Evolutionary conservation across 2,329 filamentous ascomycete species (phyloP), one percentile per base, ranked within the genome.

Genomic region (Exophiala xenobiotica): DNA sequence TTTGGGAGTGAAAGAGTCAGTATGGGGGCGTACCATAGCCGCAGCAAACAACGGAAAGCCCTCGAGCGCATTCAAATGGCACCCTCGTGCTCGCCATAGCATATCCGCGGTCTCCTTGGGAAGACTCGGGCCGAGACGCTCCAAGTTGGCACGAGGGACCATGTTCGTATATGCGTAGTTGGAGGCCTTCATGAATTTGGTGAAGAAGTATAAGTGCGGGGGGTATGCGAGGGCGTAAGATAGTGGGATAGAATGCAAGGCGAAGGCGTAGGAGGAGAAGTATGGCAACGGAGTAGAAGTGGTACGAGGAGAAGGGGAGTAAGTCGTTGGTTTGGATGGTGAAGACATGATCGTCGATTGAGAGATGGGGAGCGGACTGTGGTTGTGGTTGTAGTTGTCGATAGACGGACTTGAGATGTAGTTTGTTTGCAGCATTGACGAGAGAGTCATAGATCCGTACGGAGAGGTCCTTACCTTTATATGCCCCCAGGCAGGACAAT

Each of bases 61-160:
- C 45, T 70, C 67, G 46, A 69, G 53, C 1, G 67, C 66, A 59
- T 70, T 70, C 9, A 69, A 46, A 61, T 69, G 67, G 9, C 65
- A 65, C 3, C 66, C 63, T 14, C 61, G 59, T 1, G 65, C 61
- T 9, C 62, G 60, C 39, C 59, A 64, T 8, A 68, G 62, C 46
- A 50, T 60, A 27, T 55, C 48, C 46, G 56, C 58, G 19, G 54
- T 56, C 3, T 57, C 46, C n/a, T 51, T 51, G 1, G 63, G 53
- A 11, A 70, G 54, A 11, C 57, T 56, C n/a, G 53, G 57, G 44
- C 65, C 65, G 26, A 68, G 55, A 8, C 56, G 57, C 12, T 62
- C 35, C 16, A 69, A 59, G 49, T 68, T 67, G n/a, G 65, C 61
- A 14, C 67, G 63, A 6, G 67, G 67, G 58, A 62, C 42, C 8